Evolutionary conservation across 257 asterid genomes (phyloP).

Genomic region (Salvia splendens): DNA sequence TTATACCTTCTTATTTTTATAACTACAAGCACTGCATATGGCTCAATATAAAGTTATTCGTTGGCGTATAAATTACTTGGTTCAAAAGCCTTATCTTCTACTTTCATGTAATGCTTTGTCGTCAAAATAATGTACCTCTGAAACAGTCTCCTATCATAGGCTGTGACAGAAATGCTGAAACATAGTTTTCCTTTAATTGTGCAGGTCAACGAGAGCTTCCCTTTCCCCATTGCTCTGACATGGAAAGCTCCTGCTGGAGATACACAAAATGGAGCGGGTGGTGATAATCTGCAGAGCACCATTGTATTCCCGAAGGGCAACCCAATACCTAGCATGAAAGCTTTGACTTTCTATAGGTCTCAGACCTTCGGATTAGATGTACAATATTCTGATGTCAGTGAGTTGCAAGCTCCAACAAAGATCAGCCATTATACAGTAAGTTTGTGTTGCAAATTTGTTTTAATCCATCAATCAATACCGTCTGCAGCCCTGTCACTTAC

Average conservation of each 20-base stretch:
- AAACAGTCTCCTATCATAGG: neutral
- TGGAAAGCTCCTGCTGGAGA: constrained; percentile 78
- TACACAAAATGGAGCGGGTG: constrained; percentile 47
- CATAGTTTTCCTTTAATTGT: constrained; percentile 1
- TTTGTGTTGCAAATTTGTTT: constrained; percentile 1
- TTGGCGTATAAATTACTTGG: too few relatives aligned
- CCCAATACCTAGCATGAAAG: constrained; percentile 87
- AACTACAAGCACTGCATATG: too few relatives aligned
- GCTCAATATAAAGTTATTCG: too few relatives aligned
- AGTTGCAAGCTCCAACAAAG: constrained; percentile 69
- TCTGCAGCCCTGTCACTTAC: neutral
- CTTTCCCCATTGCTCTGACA: constrained; percentile 73
- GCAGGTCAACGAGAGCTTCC: constrained; percentile 79
- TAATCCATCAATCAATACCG: neutral
- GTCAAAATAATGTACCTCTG: neutral
- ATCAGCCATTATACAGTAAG: constrained; percentile 86
- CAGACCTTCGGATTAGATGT: constrained; percentile 69
- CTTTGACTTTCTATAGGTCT: constrained; percentile 79
- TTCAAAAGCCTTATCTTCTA: neutral
- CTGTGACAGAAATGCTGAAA: neutral
- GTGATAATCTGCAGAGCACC: constrained; percentile 69
- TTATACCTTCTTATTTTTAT: too few relatives aligned
- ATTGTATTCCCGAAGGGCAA: constrained; percentile 89
- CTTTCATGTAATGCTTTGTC: neutral
- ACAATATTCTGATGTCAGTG: constrained; percentile 74